phyloP scores from a whole-genome alignment of 2,329 filamentous ascomycete genomes.

The Xylaria hypoxylon region DNA sequence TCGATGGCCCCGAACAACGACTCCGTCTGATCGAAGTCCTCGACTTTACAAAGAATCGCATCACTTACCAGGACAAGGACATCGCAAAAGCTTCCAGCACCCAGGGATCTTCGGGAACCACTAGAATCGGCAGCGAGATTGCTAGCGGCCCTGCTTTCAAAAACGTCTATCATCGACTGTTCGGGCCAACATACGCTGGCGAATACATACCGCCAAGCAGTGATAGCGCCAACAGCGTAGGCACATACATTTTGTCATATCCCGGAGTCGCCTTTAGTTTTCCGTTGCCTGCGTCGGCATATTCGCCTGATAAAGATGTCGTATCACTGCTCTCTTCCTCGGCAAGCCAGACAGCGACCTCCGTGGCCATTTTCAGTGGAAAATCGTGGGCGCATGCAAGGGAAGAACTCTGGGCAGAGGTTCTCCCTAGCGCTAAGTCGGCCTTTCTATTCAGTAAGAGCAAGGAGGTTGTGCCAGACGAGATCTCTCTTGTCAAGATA shows the following conservation, averaged over 20 bases:
- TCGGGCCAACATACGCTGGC: slow-evolving; percentile 92
- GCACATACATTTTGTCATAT: slow-evolving; percentile 92
- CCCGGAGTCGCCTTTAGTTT: slow-evolving; percentile 96
- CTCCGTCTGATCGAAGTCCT: slow-evolving; percentile 90
- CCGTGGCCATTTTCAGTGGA: slow-evolving; percentile 92
- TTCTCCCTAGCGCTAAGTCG: slow-evolving; percentile 78
- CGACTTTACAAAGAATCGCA: slow-evolving; percentile 86
- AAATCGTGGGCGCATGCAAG: slow-evolving; percentile 90
- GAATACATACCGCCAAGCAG: slow-evolving; percentile 81
- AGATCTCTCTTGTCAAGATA: slow-evolving; percentile 83
- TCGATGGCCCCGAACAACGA: slow-evolving; percentile 93
- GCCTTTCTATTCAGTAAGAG: slow-evolving; percentile 75
- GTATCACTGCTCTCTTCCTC: slow-evolving; percentile 86
- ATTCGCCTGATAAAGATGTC: slow-evolving; percentile 82
- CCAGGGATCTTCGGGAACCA: slow-evolving; percentile 46
- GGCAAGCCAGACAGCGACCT: slow-evolving; percentile 78
- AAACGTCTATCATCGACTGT: slow-evolving; percentile 91
- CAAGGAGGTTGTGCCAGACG: slow-evolving; percentile 85
- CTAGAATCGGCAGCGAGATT: slow-evolving; percentile 47
- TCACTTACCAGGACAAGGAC: slow-evolving; percentile 76
- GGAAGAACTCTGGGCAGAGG: slow-evolving; percentile 78
- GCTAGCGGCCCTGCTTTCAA: slow-evolving; percentile 79
- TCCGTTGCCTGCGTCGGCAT: slow-evolving; percentile 77
- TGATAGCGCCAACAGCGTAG: slow-evolving; percentile 63
- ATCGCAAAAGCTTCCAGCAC: slow-evolving; percentile 73